Base-by-base conservation (phyloP, 345 rosid species). In the Eucalyptus curtisii region DNA sequence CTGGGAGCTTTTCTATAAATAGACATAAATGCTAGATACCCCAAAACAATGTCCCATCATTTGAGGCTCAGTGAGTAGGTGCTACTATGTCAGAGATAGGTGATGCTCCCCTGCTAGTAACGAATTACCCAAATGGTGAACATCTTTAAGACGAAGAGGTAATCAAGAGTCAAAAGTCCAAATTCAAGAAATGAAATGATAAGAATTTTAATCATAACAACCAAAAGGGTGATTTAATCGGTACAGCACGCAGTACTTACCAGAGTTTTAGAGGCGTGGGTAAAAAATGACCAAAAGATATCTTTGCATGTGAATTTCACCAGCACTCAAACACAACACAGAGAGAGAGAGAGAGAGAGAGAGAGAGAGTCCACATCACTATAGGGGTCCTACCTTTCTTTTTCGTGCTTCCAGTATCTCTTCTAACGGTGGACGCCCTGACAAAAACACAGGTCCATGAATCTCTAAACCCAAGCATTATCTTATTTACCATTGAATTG, bases 361-460 rank as follows among this genome's bases (percentile, higher is more conserved):
- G 80, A 68, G 79, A 66, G 79, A 52, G 20, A 48, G 81, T 76
- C 47, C 84, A 40, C 84, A 76, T 76, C 30, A 40, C 30, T 20
- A 44, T 20, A 31, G 49, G 87, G 80, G 55, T 49, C 91, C 5
- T 93, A 96, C 98, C 97, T 96, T 94, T 89, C 89, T 92, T 91
- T 93, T 94, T 91, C 97, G 92, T 82, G 94, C 92, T 91, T 95
- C 98, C 93, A 95, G 88, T 49, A 97, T 89, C 86, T 93, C 92
- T 84, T 93, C 96, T 87, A 97, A 57, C n/a, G 95, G 91, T 61
- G 96, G 98, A 49, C 97, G 95, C 45, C 99, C 99, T 97, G 87
- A 4, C 40, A 8, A 64, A 87, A 40, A n/a, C 16, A 25, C 22
- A 55, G 13, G 25, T 50, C 64, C 84, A 40, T 22, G 47, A 76